Percentiles rank a stretch among this genome's conserved stretches.
Evolutionary conservation across 306 rosid species (phyloP).

Genomic region (Vigna trinervia): DNA sequence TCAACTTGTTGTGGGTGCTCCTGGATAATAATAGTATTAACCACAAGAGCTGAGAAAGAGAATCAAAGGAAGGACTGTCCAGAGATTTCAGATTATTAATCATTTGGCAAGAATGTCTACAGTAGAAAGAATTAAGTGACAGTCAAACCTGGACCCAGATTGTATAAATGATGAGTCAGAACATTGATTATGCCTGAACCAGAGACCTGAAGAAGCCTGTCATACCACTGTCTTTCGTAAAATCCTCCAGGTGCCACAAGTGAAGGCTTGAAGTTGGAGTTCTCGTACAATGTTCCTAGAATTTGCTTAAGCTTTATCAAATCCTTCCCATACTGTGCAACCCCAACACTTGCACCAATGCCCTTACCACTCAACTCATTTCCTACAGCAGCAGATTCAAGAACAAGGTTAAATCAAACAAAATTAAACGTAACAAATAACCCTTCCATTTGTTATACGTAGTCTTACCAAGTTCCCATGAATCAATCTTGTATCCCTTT

Average conservation of each 20-base stretch:
- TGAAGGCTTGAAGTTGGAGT: conserved; percentile 64
- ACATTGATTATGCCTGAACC: conserved; percentile 75
- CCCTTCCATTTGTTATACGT: not conserved
- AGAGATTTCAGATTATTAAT: conserved; percentile 26
- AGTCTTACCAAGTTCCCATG: conserved; percentile 94
- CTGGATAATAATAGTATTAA: not conserved
- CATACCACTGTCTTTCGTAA: conserved; percentile 75
- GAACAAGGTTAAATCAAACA: conserved; percentile 39
- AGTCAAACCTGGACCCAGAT: conserved; percentile 88
- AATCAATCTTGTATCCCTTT: conserved; percentile 78
- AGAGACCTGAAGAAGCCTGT: conserved; percentile 75
- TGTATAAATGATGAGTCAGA: conserved; percentile 87
- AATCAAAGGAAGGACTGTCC: conserved; percentile 12
- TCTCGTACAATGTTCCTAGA: conserved; percentile 56
- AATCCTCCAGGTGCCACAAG: conserved; percentile 95
- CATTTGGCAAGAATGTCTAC: conserved; percentile 12
- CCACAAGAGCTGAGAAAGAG: conserved; percentile 13
- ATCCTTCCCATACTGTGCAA: conserved; percentile 85
- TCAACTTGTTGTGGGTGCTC: too few species aligned
- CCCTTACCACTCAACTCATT: conserved; percentile 93
- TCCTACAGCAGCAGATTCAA: conserved; percentile 58
- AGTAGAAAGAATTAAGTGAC: conserved; percentile 31
- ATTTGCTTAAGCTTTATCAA: conserved; percentile 65
- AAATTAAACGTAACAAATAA: conserved; percentile 21
- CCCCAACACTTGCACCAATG: conserved; percentile 76